Evolutionary conservation across 768 basidiomycete species (phyloP).

Genomic region (Trametes meyenii): DNA sequence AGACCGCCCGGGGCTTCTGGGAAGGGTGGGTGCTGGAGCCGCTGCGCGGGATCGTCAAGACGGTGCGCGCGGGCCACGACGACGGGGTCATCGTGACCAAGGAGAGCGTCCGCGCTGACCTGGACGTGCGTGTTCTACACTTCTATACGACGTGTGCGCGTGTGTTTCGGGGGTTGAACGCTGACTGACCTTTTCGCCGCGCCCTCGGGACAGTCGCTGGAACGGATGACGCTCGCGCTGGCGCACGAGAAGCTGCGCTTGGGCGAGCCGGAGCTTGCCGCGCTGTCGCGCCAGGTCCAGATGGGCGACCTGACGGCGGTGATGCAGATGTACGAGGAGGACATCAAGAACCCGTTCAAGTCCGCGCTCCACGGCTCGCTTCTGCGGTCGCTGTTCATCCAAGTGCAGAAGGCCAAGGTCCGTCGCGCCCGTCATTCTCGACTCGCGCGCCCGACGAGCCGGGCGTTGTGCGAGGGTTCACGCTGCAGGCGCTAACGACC

Average conservation of each 20-base stretch:
- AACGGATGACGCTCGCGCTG: conserved; percentile 88
- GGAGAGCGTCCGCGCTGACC: conserved; percentile 83
- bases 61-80: conserved; percentile 81
- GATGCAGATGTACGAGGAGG: conserved; percentile 85
- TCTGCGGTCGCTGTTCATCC: conserved; percentile 83
- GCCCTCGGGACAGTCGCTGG: conserved; percentile 67
- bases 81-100: conserved; percentile 73
- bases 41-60: conserved; percentile 76
- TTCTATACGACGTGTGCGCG: not conserved
- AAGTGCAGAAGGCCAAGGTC: conserved; percentile 97
- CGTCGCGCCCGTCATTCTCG: not conserved
- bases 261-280: conserved; percentile 60
- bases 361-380: conserved; percentile 82
- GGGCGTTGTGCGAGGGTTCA: not conserved
- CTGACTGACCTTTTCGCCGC: no score
- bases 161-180: not conserved
- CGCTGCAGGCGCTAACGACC: not conserved
- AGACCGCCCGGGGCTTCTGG: conserved; percentile 75
- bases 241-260: conserved; percentile 81
- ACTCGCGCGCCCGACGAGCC: not conserved
- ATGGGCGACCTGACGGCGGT: conserved; percentile 87
- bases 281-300: conserved; percentile 65
- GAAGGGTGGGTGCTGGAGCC: conserved; percentile 87
- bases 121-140: conserved; percentile 59
- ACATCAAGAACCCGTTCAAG: conserved; percentile 85